Evolutionary conservation across 306 rosid genomes (phyloP), one percentile per base, ranked within the genome.

Genomic region (Astragalus glycyphyllos): DNA sequence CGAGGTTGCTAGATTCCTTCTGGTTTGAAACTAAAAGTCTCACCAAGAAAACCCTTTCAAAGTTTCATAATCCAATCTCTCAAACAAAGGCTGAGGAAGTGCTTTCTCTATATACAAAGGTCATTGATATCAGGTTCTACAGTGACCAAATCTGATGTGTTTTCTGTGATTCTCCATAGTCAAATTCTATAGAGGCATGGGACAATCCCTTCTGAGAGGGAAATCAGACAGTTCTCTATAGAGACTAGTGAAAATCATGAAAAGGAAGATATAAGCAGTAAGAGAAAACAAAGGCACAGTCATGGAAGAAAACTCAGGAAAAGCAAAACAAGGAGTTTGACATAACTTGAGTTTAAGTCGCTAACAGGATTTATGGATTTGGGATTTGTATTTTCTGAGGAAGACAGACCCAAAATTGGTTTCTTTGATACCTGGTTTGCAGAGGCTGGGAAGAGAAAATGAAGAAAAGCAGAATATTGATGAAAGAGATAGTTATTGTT

Each of bases 351-450:
- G 77, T 83, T 86, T 68, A 69, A 76, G 61, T 96, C 89, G 65
- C 83, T 89, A 0, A 92, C 89, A 64, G 95, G 96, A 61, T 87
- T 92, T 75, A 89, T 87, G 92, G 98, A 92, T 89, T 72, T 92
- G 79, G 98, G 98, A 11, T 92, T 83, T 73, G 92, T 80, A 38
- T 92, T 92, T 40, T 81, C 89, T 7, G 90, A 89, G 65, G 88
- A 89, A 50, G 96, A 86, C 45, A 68, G 85, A 81, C 31, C 81
- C 84, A 20, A 75, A 11, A 4, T 68, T 92, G 79, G 96, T 69
- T 41, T 84, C 96, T 3, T 77, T 89, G 59, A 78, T 92, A 66
- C 95, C 95, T 40, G 95, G 90, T 38, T 63, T 89, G 61, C 98
- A 89, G 14, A 86, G 94, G 46, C 58, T 83, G 1, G 83, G 89